Evolutionary conservation across 495 filamentous ascomycete genomes (phyloP).

Genomic region (Penicillium cataractarum): DNA sequence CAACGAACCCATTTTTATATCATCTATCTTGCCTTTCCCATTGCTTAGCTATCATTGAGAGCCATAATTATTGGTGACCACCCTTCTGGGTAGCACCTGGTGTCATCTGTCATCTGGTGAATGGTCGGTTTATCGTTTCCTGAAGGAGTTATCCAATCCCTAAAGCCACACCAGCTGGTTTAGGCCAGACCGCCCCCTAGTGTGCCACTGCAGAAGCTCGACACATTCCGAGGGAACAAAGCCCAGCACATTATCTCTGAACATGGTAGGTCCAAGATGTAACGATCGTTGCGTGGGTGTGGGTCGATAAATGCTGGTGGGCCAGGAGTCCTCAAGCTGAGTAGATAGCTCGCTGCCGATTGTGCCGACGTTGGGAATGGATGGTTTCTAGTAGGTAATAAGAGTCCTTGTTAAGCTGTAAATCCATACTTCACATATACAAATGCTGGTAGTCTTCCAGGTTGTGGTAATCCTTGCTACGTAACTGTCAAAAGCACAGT

Average conservation of each 20-base stretch:
- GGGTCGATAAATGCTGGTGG: background rate
- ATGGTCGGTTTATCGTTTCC: slow-evolving; percentile 40
- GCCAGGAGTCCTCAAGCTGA: background rate
- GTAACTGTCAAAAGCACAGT: background rate
- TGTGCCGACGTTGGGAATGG: background rate
- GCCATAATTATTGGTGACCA: slow-evolving; percentile 14
- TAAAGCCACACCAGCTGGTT: slow-evolving; percentile 3
- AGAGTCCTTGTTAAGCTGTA: background rate
- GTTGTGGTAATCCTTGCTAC: background rate
- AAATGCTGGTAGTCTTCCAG: background rate
- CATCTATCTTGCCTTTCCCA: background rate
- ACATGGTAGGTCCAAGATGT: background rate
- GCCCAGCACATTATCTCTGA: slow-evolving; percentile 1
- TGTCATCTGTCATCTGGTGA: slow-evolving; percentile 7
- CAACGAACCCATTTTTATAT: slow-evolving; percentile 10
- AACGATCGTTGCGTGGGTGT: background rate
- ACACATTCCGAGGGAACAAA: background rate
- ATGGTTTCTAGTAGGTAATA: background rate
- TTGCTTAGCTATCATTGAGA: slow-evolving; percentile 6
- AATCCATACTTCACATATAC: background rate
- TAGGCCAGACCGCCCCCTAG: slow-evolving; percentile 12
- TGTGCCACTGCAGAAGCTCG: background rate
- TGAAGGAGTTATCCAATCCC: slow-evolving; percentile 45
- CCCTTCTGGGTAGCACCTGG: slow-evolving; percentile 16
- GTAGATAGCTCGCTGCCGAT: background rate